phyloP scores from a whole-genome alignment of 2,329 filamentous ascomycete species.

The Proliferodiscus dingleyae region DNA sequence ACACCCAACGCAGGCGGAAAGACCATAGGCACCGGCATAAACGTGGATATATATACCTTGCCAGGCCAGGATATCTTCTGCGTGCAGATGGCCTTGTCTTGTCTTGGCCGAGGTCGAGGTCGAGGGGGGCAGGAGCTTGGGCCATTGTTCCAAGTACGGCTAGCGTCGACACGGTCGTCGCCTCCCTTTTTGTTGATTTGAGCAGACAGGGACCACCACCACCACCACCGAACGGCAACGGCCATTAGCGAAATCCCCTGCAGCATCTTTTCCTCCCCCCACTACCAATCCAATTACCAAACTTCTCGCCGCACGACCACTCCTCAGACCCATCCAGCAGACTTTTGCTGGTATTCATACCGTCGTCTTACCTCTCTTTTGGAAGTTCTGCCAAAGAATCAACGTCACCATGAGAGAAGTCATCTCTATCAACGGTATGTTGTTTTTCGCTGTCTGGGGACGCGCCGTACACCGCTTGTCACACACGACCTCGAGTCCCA shows the following conservation, averaged over 20 bases:
- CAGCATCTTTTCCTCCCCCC: slow-evolving; percentile 15
- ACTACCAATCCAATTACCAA: too few species aligned
- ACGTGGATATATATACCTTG: too few species aligned
- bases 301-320: too few species aligned
- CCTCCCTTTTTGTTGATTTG: slow-evolving; percentile 16
- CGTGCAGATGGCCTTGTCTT: too few species aligned
- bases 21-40: neutral
- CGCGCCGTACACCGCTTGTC: slow-evolving; percentile 37
- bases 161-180: slow-evolving; percentile 6
- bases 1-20: neutral
- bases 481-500: slow-evolving; percentile 18
- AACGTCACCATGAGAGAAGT: slow-evolving; percentile 90
- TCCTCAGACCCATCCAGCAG: slow-evolving; percentile 11
- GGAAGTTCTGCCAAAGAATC: slow-evolving; percentile 23
- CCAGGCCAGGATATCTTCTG: too few species aligned
- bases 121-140: slow-evolving; percentile 13
- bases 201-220: slow-evolving; percentile 15
- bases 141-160: slow-evolving; percentile 7
- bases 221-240: slow-evolving; percentile 10
- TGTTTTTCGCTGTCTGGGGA: slow-evolving; percentile 21
- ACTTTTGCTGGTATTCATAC: neutral
- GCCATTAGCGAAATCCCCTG: slow-evolving; percentile 22
- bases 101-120: too few species aligned
- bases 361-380: slow-evolving; percentile 15
- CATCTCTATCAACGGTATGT: slow-evolving; percentile 95